Evolutionary conservation across 306 rosid genomes (phyloP).

Genomic region (Cyclanthera cordifolia): DNA sequence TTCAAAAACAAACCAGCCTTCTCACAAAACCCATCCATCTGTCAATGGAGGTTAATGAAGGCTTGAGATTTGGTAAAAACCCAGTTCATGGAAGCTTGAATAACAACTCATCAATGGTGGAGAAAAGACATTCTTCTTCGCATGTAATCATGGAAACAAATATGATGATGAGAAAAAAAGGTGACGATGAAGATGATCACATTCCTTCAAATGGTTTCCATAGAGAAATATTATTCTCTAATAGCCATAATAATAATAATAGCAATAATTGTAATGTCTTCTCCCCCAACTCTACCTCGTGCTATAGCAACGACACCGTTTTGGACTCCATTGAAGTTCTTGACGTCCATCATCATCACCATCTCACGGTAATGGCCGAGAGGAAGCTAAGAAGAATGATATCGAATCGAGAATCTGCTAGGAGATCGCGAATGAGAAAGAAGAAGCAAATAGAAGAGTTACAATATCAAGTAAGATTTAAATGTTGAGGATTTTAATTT

Average conservation of each 20-base stretch:
- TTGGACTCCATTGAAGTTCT: conserved; percentile 1
- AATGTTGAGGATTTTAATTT: no score
- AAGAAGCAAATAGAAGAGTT: conserved; percentile 35
- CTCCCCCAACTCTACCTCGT: conserved; percentile 19
- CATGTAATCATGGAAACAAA: background rate
- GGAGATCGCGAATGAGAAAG: conserved; percentile 30
- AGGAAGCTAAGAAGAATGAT: conserved; percentile 27
- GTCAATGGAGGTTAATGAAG: conserved; percentile 10
- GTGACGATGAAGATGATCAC: background rate
- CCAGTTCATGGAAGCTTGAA: background rate
- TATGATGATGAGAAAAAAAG: conserved; percentile 4
- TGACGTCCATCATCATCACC: background rate
- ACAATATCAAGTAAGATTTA: conserved; percentile 16
- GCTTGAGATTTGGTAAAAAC: background rate
- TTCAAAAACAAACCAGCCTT: background rate
- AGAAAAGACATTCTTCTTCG: background rate
- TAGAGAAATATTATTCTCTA: conserved; percentile 7
- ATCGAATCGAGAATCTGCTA: conserved; percentile 33
- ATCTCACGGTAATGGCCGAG: conserved; percentile 10
- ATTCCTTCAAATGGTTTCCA: background rate
- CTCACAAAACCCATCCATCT: background rate
- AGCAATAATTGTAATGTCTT: background rate
- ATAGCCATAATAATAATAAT: no score
- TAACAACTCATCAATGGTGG: background rate
- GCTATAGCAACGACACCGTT: conserved; percentile 15